These are phyloP conservation scores for Saccharomycopsis fodiens DNA, from an alignment of 805 yeast species.

Conservation along the genomic window DNA sequence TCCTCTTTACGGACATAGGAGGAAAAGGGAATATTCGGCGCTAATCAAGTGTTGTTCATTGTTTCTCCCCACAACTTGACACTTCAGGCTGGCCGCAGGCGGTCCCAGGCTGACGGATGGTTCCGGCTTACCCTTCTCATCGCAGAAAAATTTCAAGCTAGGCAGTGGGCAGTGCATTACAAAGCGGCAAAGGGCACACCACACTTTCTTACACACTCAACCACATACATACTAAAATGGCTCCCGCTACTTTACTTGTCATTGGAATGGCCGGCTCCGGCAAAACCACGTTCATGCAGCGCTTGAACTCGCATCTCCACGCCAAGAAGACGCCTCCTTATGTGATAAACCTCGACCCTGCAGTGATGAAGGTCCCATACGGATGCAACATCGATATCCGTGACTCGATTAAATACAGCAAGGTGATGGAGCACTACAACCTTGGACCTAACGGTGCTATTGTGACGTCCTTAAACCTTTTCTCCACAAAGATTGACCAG, in stretches of 20 bases:
- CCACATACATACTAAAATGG: too few relatives aligned
- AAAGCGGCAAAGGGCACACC: too few relatives aligned
- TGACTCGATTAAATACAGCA: slow-evolving; percentile 90
- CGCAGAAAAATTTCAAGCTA: too few relatives aligned
- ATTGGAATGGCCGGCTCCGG: slow-evolving; percentile 65
- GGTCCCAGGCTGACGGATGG: too few relatives aligned
- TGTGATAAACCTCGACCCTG: slow-evolving; percentile 93
- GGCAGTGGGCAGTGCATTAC: too few relatives aligned
- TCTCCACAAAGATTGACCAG: slow-evolving; percentile 94
- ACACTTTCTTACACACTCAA: background rate
- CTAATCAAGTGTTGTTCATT: too few relatives aligned
- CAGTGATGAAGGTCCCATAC: slow-evolving; percentile 88
- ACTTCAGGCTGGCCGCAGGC: too few relatives aligned
- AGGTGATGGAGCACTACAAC: slow-evolving; percentile 93
- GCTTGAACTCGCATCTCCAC: slow-evolving; percentile 85
- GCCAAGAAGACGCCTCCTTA: slow-evolving; percentile 70
- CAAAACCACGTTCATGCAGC: slow-evolving; percentile 95
- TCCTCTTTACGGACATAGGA: too few relatives aligned
- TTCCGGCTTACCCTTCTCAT: too few relatives aligned
- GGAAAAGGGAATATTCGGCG: too few relatives aligned
- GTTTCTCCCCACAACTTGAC: too few relatives aligned
- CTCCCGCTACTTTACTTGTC: slow-evolving; percentile 32
- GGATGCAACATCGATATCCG: slow-evolving; percentile 93
- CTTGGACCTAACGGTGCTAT: slow-evolving; percentile 98
- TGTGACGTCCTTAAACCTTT: slow-evolving; percentile 86